These are phyloP conservation scores for Penicillium nordicum DNA, from an alignment of 2,329 filamentous ascomycete genomes.

Conservation along the genomic window DNA sequence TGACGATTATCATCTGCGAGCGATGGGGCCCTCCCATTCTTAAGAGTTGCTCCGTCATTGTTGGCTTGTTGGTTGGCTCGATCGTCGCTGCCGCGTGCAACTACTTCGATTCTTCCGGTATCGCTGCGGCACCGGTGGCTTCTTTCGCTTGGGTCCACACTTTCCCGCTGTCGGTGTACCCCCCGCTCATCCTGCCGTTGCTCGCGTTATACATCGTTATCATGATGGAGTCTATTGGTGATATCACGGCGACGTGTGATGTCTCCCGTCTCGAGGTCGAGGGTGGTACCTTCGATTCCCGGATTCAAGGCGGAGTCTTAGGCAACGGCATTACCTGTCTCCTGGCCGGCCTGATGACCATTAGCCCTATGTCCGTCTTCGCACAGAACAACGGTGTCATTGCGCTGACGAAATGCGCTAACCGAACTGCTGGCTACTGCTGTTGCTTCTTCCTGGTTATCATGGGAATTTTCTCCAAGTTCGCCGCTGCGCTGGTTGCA, in stretches of 20 bases:
- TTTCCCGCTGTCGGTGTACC: constrained; percentile 63
- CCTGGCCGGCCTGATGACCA: constrained; percentile 61
- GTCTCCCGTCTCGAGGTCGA: constrained; percentile 63
- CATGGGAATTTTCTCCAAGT: constrained; percentile 69
- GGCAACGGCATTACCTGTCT: constrained; percentile 65
- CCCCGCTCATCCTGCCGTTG: constrained; percentile 63
- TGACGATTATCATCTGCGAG: constrained; percentile 65
- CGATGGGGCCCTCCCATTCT: constrained; percentile 68
- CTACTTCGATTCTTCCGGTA: constrained; percentile 60
- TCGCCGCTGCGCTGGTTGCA: constrained; percentile 64
- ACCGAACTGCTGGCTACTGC: constrained; percentile 64
- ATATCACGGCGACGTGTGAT: constrained; percentile 66
- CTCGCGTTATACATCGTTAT: constrained; percentile 59
- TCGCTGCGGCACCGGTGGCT: constrained; percentile 58
- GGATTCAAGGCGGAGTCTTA: constrained; percentile 66
- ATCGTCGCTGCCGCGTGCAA: constrained; percentile 64
- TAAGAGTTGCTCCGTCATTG: constrained; percentile 64
- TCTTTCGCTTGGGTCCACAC: constrained; percentile 71
- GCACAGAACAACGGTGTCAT: constrained; percentile 70
- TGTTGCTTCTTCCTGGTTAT: constrained; percentile 64
- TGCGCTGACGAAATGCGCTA: constrained; percentile 64
- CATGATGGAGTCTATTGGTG: constrained; percentile 65
- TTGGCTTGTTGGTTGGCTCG: constrained; percentile 63
- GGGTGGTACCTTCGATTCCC: constrained; percentile 62
- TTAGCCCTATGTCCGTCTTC: constrained; percentile 66